Conservation (phyloP, 1,139 yeast species). For the Candida dubliniensis region DNA sequence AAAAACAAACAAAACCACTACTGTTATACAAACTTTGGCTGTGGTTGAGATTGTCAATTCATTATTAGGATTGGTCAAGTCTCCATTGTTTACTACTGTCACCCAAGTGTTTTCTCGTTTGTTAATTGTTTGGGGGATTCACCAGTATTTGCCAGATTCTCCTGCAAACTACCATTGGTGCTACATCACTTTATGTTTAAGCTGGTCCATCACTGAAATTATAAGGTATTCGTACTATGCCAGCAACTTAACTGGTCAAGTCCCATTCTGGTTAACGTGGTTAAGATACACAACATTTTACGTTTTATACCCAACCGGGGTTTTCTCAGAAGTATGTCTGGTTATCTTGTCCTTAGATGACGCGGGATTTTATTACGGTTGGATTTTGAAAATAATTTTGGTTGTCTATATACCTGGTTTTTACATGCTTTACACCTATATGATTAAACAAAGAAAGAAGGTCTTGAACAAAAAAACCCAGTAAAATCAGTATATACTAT, state of each 20-base stretch:
- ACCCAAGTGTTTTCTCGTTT: slow-evolving; percentile 88
- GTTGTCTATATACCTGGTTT: slow-evolving; percentile 81
- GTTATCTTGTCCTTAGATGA: slow-evolving; percentile 65
- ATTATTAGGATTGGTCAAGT: slow-evolving; percentile 71
- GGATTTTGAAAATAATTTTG: slow-evolving; percentile 56
- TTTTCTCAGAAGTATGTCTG: slow-evolving; percentile 75
- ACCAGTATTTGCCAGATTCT: slow-evolving; percentile 68
- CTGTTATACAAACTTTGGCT: slow-evolving; percentile 80
- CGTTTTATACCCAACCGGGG: slow-evolving; percentile 88
- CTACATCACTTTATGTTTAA: slow-evolving; percentile 65
- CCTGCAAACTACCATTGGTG: slow-evolving; percentile 62
- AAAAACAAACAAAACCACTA: slow-evolving; percentile 59
- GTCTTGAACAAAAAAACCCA: slow-evolving; percentile 38
- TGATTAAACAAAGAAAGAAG: slow-evolving; percentile 83
- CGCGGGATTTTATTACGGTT: slow-evolving; percentile 58
- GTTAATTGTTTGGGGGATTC: slow-evolving; percentile 80
- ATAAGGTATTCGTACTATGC: slow-evolving; percentile 88
- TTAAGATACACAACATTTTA: slow-evolving; percentile 82
- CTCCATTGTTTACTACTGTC: slow-evolving; percentile 79
- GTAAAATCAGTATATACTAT: slow-evolving; percentile 10
- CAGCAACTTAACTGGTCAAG: slow-evolving; percentile 57
- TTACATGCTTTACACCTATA: slow-evolving; percentile 79
- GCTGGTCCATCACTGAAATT: slow-evolving; percentile 92
- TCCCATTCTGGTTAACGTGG: slow-evolving; percentile 65
- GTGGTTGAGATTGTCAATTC: slow-evolving; percentile 80